Evolutionary conservation across 352 stramenopile species (phyloP), one percentile per base, ranked within the genome.

Genomic region (Globisporangium camurandrum): DNA sequence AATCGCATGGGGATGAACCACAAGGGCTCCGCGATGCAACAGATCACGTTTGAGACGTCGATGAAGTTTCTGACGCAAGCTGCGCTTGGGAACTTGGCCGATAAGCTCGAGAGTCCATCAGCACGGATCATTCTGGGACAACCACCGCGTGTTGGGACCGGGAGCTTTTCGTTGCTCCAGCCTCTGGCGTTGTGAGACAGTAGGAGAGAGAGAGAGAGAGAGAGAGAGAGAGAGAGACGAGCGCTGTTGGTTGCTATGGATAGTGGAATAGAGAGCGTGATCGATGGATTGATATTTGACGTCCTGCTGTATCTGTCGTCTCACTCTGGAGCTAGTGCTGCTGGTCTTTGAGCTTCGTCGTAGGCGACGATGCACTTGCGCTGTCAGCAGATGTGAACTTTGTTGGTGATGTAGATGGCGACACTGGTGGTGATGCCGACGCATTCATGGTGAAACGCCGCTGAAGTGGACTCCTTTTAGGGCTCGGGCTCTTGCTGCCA

Each of bases 41-140:
- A 99, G 73, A 99, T 99, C 86, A 99, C 95, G 70, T 99, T 99
- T 71, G 97, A 99, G 76, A 99, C 97, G 34, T 99, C 97, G 24
- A 97, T 97, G 57, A 94, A 97, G 34, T 99, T 99, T 68, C 75
- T 99, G 52, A 98, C 93, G 10, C 75, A 98, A 51, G 96, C 97
- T 22, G 96, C 97, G 39, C 59, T 98, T 14, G 82, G 88, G 44
- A 81, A 84, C 23, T 62, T 93, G 14, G 78, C 73, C 50, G 96
- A 99, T 62, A 64, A 79, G 39, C 75, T 98, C 41, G 84, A 95
- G 55, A 96, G 84, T 53, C 92, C 96, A 26, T 98, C 94, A 54
- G 89, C 92, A 19, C 95, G 95, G 24, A 87, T 99, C 59, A 95
- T 99, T 27, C 62, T 98, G 17, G 96, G 96, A 33, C 83, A 96